Percentiles rank a stretch among this genome's conserved stretches.
These are phyloP conservation scores for Fusarium dimerum DNA, from an alignment of 2,329 filamentous ascomycete species.

Conservation along the genomic window DNA sequence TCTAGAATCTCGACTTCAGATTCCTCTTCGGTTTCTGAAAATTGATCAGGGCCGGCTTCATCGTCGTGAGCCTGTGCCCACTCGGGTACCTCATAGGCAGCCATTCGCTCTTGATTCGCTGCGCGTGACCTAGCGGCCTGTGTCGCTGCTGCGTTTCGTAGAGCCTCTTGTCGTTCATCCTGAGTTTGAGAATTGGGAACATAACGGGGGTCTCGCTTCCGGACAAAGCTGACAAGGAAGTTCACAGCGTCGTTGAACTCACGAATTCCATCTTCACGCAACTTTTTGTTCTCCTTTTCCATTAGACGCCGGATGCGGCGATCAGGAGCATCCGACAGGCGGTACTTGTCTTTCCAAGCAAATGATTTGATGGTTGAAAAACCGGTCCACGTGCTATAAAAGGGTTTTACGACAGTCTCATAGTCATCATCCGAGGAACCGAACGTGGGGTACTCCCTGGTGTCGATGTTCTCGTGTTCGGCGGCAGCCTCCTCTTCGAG, in stretches of 20 bases:
- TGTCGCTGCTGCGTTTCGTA: conserved; percentile 77
- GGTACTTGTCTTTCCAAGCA: conserved; percentile 85
- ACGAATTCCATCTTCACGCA: conserved; percentile 77
- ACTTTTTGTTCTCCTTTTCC: conserved; percentile 91
- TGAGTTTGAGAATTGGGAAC: conserved; percentile 75
- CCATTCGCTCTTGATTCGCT: conserved; percentile 74
- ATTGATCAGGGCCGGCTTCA: conserved; percentile 55
- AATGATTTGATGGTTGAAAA: conserved; percentile 88
- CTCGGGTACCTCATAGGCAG: conserved; percentile 65
- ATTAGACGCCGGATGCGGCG: conserved; percentile 78
- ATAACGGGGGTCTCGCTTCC: conserved; percentile 88
- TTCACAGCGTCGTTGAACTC: conserved; percentile 94
- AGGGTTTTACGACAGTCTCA: conserved; percentile 73
- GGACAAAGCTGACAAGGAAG: conserved; percentile 82
- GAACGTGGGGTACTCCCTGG: conserved; percentile 76
- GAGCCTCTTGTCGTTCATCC: conserved; percentile 73
- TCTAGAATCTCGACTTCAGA: conserved; percentile 63
- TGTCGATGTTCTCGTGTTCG: conserved; percentile 63
- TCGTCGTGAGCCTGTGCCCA: conserved; percentile 69
- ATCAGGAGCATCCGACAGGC: conserved; percentile 83
- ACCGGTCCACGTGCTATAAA: conserved; percentile 78
- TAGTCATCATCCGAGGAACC: conserved; percentile 75
- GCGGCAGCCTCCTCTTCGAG: conserved; percentile 77
- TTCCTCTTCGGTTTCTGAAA: conserved; percentile 60
- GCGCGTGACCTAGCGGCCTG: conserved; percentile 84